Evolutionary conservation across 306 rosid species (phyloP).

Genomic region (Datisca glomerata): DNA sequence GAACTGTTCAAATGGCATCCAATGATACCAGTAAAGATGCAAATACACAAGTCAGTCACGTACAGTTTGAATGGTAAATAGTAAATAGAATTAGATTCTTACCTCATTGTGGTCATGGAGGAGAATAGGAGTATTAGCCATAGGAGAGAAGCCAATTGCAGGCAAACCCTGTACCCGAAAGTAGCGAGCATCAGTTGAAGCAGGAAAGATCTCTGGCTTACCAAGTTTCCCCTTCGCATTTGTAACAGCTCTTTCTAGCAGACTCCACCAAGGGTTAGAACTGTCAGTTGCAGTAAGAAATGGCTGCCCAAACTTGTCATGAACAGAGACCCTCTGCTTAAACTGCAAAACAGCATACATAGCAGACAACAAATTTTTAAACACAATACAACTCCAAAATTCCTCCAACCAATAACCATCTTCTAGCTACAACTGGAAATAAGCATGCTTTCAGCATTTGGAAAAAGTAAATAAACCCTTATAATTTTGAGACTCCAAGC

Average conservation of each 20-base stretch:
- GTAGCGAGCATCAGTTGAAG: slow-evolving; percentile 77
- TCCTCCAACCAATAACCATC: too few species aligned
- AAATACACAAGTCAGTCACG: too few species aligned
- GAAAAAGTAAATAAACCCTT: too few species aligned
- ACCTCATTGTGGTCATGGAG: slow-evolving; percentile 99
- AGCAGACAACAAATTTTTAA: slow-evolving; percentile 7
- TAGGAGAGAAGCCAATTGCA: slow-evolving; percentile 93
- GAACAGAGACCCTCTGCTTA: slow-evolving; percentile 40
- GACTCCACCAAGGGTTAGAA: slow-evolving; percentile 85
- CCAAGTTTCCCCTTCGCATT: slow-evolving; percentile 78
- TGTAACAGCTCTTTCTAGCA: slow-evolving; percentile 59
- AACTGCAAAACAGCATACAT: slow-evolving; percentile 46
- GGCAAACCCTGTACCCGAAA: slow-evolving; percentile 69
- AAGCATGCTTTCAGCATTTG: too few species aligned
- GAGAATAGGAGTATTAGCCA: slow-evolving; percentile 81
- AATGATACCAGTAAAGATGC: too few species aligned
- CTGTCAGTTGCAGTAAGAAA: slow-evolving; percentile 51
- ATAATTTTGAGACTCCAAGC: too few species aligned
- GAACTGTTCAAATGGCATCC: too few species aligned
- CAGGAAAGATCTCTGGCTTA: slow-evolving; percentile 80
- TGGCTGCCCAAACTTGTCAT: slow-evolving; percentile 45
- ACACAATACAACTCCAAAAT: too few species aligned
- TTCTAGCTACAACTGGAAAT: too few species aligned
- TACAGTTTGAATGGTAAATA: too few species aligned
- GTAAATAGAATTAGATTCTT: slow-evolving; percentile 3